These are phyloP conservation scores for Deuterostichococcus epilithicus DNA, from an alignment of 139 green algal genomes.

Conservation along the genomic window DNA sequence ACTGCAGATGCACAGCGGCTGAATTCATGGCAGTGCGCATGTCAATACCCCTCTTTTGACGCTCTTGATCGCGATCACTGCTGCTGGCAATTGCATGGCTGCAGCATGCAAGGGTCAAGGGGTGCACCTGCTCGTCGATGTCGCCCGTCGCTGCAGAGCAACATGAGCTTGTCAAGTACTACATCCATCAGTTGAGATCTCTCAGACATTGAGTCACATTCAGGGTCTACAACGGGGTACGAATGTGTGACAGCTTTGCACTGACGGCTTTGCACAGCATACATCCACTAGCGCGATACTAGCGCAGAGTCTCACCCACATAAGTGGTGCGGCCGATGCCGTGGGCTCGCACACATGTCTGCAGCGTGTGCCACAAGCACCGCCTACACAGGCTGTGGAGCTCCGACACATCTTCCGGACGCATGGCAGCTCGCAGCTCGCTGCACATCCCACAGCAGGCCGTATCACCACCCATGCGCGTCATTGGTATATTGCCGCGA, in stretches of 20 bases:
- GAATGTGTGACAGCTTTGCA: no score
- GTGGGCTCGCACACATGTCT: neutral
- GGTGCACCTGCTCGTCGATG: neutral
- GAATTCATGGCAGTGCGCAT: neutral
- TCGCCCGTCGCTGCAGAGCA: neutral
- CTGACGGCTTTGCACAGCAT: no score
- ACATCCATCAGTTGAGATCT: no score
- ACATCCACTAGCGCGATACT: no score
- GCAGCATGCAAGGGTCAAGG: no score
- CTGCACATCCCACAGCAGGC: neutral
- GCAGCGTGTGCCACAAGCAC: neutral
- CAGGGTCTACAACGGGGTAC: no score
- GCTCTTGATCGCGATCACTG: no score
- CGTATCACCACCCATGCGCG: neutral
- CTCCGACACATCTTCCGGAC: neutral
- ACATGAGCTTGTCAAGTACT: no score
- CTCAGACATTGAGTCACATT: no score
- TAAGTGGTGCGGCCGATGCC: neutral
- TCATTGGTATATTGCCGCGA: no score
- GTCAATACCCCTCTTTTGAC: no score
- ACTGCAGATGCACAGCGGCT: neutral
- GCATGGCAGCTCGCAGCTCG: neutral
- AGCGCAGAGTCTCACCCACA: neutral
- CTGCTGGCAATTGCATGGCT: no score
- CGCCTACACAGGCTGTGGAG: neutral